Base-by-base conservation (phyloP, 192 early-diverging fungal genomes). In the Dissophora ornata region DNA sequence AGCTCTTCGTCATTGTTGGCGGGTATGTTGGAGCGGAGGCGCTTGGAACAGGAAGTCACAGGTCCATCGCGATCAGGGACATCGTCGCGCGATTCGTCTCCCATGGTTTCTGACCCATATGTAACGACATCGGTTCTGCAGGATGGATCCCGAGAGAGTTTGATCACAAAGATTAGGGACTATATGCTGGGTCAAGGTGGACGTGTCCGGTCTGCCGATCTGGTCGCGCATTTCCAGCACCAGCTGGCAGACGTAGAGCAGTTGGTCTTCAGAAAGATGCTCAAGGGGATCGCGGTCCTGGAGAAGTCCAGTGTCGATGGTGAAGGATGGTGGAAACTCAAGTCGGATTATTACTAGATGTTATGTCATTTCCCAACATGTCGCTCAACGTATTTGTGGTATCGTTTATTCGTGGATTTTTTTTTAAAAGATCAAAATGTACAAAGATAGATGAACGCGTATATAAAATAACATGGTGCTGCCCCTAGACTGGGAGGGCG, bases 271-370 rank as follows among this genome's bases (percentile, higher is more conserved):
- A 80, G 85, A 22, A 87, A 88, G 63, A 85, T 93, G 87, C 67
- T 93, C 9, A 87, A 85, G 65, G 90, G 82, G 1, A 88, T 93
- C 54, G 89, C 91, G 2, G 71, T 50, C 18, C 71, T 85, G 62
- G 74, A 80, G 21, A 80, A 81, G 47, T 66, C 80, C 16, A 19
- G 22, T 11, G 13, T 16, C 1, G 69, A 81, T 29, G 71, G 67
- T 13, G 32, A 63, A 32, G 89, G 87, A 16, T 74, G 69, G 34
- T 90, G 88, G 88, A 71, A 82, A 4, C 79, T 90, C 22, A 90
- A 89, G 58, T 70, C 83, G 2, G 88, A 89, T 19, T 88, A 79
- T 38, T 80, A 82, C 42, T 83, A 64, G 30, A 45, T 12, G 32
- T 5, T 16, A 30, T 34, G 33, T 24, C 18, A 33, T 15, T 45